Evolutionary conservation across 352 stramenopile species (phyloP).

Genomic region (Thalassiosira mediterranea): DNA sequence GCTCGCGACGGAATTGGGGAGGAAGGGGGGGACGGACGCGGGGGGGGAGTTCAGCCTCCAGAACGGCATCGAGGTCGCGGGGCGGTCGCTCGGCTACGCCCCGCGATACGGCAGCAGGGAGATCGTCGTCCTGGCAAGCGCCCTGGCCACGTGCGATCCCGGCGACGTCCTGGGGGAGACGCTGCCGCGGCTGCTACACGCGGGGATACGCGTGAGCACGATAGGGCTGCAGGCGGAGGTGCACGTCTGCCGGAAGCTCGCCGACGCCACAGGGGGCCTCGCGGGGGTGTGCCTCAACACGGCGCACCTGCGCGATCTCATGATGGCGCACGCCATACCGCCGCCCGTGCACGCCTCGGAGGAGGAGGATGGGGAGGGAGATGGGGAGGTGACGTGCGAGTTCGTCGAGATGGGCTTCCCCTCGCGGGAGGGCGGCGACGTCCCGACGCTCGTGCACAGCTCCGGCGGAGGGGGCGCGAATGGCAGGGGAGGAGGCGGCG

Average conservation of each 20-base stretch:
- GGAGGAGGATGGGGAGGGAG: conserved; percentile 56
- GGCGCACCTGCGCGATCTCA: conserved; percentile 90
- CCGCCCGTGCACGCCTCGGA: conserved; percentile 88
- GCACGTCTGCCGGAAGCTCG: conserved; percentile 84
- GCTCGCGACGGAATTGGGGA: conserved; percentile 46
- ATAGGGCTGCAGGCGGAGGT: conserved; percentile 95
- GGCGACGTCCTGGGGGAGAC: conserved; percentile 91
- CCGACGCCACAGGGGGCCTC: conserved; percentile 91
- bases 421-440: conserved; percentile 56
- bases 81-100: conserved; percentile 88
- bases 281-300: conserved; percentile 94
- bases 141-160: conserved; percentile 94
- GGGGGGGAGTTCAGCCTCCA: conserved; percentile 78
- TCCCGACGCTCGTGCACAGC: conserved; percentile 77
- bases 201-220: conserved; percentile 92
- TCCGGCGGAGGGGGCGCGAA: conserved; percentile 26
- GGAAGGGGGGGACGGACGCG: conserved; percentile 28
- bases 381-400: conserved; percentile 58
- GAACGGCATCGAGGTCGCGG: conserved; percentile 82
- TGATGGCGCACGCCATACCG: conserved; percentile 89
- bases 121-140: conserved; percentile 94
- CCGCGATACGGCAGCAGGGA: conserved; percentile 87
- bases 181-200: conserved; percentile 88
- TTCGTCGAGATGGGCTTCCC: conserved; percentile 87
- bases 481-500: conserved; percentile 29